Conservation (phyloP, 2,329 filamentous ascomycete genomes). For the Penicillium frequentans region DNA sequence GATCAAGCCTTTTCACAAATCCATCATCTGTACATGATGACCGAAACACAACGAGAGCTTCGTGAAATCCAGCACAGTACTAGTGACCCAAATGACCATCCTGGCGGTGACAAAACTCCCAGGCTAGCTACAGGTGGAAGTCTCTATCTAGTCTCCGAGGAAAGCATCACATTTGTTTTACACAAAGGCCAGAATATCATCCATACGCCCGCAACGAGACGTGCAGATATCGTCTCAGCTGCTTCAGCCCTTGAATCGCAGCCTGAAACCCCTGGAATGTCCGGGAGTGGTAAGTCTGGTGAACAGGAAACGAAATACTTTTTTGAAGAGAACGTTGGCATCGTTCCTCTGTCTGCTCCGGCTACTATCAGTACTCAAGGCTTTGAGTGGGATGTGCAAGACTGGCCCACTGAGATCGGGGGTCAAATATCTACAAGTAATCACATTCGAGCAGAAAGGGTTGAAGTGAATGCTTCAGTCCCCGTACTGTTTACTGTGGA, state of each 20-base stretch:
- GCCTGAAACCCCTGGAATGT: neutral
- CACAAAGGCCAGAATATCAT: slow-evolving; percentile 67
- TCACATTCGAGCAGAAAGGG: slow-evolving; percentile 62
- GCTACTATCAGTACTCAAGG: slow-evolving; percentile 77
- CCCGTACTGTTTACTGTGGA: slow-evolving; percentile 76
- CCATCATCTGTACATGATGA: slow-evolving; percentile 70
- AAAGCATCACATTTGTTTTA: slow-evolving; percentile 81
- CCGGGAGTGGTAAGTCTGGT: slow-evolving; percentile 8
- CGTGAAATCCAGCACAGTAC: slow-evolving; percentile 1
- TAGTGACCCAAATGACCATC: neutral
- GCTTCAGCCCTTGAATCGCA: neutral
- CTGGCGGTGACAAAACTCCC: neutral
- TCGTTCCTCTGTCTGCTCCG: slow-evolving; percentile 79
- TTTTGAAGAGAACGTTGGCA: slow-evolving; percentile 79
- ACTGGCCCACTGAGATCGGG: slow-evolving; percentile 78
- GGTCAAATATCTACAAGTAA: slow-evolving; percentile 78
- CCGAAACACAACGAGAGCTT: slow-evolving; percentile 33
- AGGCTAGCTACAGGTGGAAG: slow-evolving; percentile 44
- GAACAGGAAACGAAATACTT: slow-evolving; percentile 33
- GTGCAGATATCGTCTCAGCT: slow-evolving; percentile 9
- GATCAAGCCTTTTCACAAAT: slow-evolving; percentile 90
- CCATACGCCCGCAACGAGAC: slow-evolving; percentile 53
- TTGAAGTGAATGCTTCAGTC: slow-evolving; percentile 63
- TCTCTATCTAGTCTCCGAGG: slow-evolving; percentile 77
- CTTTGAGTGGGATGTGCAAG: slow-evolving; percentile 83